A percentile compares a stretch with the other conserved stretches of the same genome.
Evolutionary conservation across 768 basidiomycete genomes (phyloP).

Genomic region (Sutorius australiensis): DNA sequence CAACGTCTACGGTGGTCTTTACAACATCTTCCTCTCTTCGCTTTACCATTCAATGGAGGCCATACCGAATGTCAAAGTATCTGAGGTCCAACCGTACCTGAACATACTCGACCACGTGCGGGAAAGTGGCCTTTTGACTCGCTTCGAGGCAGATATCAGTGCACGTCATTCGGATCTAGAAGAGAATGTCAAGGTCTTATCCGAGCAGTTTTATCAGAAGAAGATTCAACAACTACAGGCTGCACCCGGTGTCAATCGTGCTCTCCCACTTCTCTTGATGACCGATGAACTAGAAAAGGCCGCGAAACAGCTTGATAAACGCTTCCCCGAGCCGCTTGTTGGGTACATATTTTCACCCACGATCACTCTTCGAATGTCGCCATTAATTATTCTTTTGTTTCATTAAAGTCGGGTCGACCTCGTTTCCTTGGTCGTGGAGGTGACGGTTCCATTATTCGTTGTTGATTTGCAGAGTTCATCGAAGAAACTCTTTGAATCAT

Average conservation of each 20-base stretch:
- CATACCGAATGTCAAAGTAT: conserved; percentile 67
- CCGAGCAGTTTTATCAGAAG: conserved; percentile 56
- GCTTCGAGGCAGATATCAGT: conserved; percentile 68
- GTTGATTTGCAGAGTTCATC: conserved; percentile 65
- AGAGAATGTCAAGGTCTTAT: conserved; percentile 56
- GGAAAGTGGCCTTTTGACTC: conserved; percentile 65
- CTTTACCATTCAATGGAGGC: conserved; percentile 82
- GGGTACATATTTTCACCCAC: conserved; percentile 47
- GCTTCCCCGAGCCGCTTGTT: conserved; percentile 79
- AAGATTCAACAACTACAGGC: conserved; percentile 63
- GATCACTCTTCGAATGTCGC: not conserved
- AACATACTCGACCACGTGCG: conserved; percentile 67
- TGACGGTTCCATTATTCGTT: conserved; percentile 61
- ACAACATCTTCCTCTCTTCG: conserved; percentile 81
- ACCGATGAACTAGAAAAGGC: conserved; percentile 87
- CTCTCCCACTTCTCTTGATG: conserved; percentile 76
- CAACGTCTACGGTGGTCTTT: conserved; percentile 65
- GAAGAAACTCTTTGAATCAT: conserved; percentile 74
- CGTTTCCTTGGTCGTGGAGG: conserved; percentile 69
- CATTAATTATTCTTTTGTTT: not conserved
- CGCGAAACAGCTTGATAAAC: conserved; percentile 79
- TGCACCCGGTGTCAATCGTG: conserved; percentile 74
- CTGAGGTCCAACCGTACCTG: conserved; percentile 64
- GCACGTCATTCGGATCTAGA: conserved; percentile 67
- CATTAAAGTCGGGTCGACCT: conserved; percentile 63